Evolutionary conservation across 1,139 yeast genomes (phyloP), one percentile per base, ranked within the genome.

Genomic region (Taphrina communis): DNA sequence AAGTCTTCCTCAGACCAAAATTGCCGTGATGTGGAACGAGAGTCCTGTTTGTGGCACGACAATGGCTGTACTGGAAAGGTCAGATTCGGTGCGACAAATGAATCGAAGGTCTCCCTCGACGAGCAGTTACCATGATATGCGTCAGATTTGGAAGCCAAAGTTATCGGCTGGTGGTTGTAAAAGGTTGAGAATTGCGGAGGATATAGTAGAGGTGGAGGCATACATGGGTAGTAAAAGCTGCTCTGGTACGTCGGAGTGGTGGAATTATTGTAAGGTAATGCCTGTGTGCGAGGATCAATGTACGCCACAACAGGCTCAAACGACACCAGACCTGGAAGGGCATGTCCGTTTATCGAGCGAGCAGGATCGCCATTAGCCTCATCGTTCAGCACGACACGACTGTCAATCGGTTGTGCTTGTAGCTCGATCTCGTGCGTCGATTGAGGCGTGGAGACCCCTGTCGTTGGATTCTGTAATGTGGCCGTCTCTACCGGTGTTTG

Each of bases 201-300:
- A n/a, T 50, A 50, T n/a, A 50, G 4, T 4, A 50, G 31, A 21
- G 53, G 53, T 21, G 53, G 53, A 8, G 53, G 53, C 53, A 50
- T 50, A 50, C 53, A 50, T 6, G 31, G n/a, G n/a, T 50, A 50
- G 36, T 50, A 50, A 35, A 50, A 50, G 36, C 53, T 50, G 36
- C 21, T 50, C 36, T 50, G 53, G 8, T 50, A 50, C 36, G 53
- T 21, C 14, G 53, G 53, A 2, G 53, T n/a, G 21, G 53, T 50
- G 6, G 53, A 50, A 25, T 50, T 50, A n/a, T 50, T 50, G 53
- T 50, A 50, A 9, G 53, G 53, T 7, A 50, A 2, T 1, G 36
- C 21, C 53, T 50, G 53, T 25, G 53, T 19, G 2, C 53, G 53
- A 50, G 53, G 53, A 50, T 50, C 53, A 50, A 50, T 50, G 53